Evolutionary conservation across 129 eudicot genomes (phyloP), one percentile per base, ranked within the genome.

Genomic region (Saussurea involucrata): DNA sequence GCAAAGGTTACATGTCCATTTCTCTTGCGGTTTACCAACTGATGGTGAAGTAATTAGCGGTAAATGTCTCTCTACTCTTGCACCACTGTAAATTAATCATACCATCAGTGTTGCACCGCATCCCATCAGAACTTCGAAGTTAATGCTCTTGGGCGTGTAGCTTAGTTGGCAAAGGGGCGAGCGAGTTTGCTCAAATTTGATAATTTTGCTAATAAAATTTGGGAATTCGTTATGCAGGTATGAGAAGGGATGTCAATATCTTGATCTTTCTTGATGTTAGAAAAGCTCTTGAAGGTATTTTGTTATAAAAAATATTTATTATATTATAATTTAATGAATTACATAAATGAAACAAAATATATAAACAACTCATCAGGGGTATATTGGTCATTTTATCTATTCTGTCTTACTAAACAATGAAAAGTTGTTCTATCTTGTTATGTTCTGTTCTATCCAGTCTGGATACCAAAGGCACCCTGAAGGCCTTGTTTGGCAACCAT

Each of bases 251-350:
- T 83, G 88, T 90, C 24, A 88, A 92, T 79, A 57, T 90, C 34
- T 80, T 95, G 73, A 88, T 95, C 91, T 95, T 86, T 85, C 88
- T 95, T 27, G 92, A 95, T 82, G 78, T 89, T 10, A 85, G 81
- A 85, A 95, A 95, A 89, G 99, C 99, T 69, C 73, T 95, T 84
- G 92, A 90, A 89, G 98, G 98, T 94, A 84, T 4, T 6, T 5
- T 49, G 15, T 20, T 49, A 49, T n/a, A n/a, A n/a, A n/a, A n/a
- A n/a, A n/a, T n/a, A n/a, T n/a, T n/a, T n/a, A n/a, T n/a, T n/a
- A n/a, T n/a, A n/a, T n/a, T n/a, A n/a, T n/a, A n/a, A n/a, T n/a
- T n/a, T n/a, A n/a, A n/a, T n/a, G n/a, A n/a, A n/a, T n/a, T n/a
- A n/a, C n/a, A n/a, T n/a, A n/a, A n/a, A n/a, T n/a, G n/a, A n/a